A percentile compares a stretch with the other conserved stretches of the same genome.
Conservation (phyloP, 176 grass and related monocot species). For the Ensete glaucum region DNA sequence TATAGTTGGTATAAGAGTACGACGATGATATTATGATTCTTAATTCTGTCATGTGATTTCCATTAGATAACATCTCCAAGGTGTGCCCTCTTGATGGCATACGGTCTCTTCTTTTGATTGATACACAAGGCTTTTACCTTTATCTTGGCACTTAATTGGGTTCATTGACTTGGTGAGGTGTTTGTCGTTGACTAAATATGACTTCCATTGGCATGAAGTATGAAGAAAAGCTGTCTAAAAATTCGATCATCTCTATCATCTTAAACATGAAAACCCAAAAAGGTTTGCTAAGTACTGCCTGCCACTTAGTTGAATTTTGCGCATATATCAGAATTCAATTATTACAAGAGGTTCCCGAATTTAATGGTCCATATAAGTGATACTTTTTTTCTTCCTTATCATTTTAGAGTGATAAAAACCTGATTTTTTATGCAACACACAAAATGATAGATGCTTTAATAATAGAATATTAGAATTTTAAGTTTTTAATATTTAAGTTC, state of each 20-base stretch:
- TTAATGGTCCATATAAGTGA: not conserved
- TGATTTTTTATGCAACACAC: not conserved
- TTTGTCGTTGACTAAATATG: not conserved
- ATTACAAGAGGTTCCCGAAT: not conserved
- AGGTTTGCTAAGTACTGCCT: not conserved
- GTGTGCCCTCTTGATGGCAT: not conserved
- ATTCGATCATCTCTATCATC: not conserved
- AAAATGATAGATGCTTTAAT: not conserved
- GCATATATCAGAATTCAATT: not conserved
- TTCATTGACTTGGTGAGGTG: not conserved
- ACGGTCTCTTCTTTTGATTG: not conserved
- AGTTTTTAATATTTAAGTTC: not conserved
- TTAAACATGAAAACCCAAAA: not conserved
- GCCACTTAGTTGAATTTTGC: not conserved
- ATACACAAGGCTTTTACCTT: not conserved
- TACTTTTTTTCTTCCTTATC: not conserved
- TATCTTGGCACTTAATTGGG: not conserved
- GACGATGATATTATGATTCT: not conserved
- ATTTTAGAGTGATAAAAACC: not conserved
- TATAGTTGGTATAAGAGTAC: too few relatives aligned
- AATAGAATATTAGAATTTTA: too few relatives aligned
- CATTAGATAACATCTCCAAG: not conserved
- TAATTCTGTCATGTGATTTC: not conserved
- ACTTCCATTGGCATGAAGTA: not conserved
- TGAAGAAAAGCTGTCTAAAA: not conserved